Conservation (phyloP, 805 yeast genomes). For the Pachysolen tannophilus region DNA sequence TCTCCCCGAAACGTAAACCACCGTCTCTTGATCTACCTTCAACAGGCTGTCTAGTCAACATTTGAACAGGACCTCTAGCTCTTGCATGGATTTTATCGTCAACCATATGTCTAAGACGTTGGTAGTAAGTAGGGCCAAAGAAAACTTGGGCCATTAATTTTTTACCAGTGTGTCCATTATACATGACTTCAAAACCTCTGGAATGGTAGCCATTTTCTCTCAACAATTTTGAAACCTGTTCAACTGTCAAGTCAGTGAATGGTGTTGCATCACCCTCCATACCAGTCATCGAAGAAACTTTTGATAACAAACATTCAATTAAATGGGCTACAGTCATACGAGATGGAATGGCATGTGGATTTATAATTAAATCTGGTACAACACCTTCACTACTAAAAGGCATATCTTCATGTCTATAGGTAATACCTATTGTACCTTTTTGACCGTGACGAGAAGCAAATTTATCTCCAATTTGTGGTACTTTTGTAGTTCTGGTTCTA, state of each 20-base stretch:
- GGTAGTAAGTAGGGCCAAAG: slow-evolving; percentile 99
- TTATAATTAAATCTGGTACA: slow-evolving; percentile 95
- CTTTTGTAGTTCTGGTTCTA: slow-evolving; percentile 96
- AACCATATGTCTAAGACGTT: slow-evolving; percentile 98
- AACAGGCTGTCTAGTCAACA: slow-evolving; percentile 95
- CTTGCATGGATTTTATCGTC: slow-evolving; percentile 99
- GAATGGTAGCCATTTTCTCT: slow-evolving; percentile 97
- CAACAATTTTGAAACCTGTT: slow-evolving; percentile 84
- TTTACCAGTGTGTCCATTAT: slow-evolving; percentile 98
- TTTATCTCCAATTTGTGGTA: slow-evolving; percentile 98
- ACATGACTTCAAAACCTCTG: slow-evolving; percentile 98
- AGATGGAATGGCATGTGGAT: slow-evolving; percentile 99
- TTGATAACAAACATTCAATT: slow-evolving; percentile 93
- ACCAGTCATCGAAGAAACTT: slow-evolving; percentile 92
- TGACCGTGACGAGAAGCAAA: slow-evolving; percentile 99
- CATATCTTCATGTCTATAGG: slow-evolving; percentile 98
- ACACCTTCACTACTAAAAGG: slow-evolving; percentile 94
- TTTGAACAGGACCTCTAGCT: slow-evolving; percentile 98
- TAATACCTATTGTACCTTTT: slow-evolving; percentile 99
- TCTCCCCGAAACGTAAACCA: slow-evolving; percentile 98
- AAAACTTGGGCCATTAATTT: slow-evolving; percentile 96
- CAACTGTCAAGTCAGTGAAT: slow-evolving; percentile 96
- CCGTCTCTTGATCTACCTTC: slow-evolving; percentile 99
- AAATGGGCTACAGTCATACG: slow-evolving; percentile 99
- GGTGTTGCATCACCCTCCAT: slow-evolving; percentile 99